These are phyloP conservation scores for Helichrysum umbraculigerum DNA, from an alignment of 129 eudicot species.

Conservation along the genomic window DNA sequence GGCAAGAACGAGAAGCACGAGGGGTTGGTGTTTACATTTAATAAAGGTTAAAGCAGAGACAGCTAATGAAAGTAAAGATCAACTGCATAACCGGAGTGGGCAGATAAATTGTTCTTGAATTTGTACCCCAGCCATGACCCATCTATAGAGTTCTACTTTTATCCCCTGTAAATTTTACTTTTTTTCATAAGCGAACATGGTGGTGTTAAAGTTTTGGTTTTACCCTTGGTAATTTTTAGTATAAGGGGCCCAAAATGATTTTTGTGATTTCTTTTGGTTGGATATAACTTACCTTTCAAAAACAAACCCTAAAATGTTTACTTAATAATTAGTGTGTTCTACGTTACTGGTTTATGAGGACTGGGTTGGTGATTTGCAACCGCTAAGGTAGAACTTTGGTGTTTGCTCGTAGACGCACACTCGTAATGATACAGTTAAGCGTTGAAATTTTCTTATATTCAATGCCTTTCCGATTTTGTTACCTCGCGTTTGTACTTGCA, in stretches of 20 bases:
- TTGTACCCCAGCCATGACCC: neutral
- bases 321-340: neutral
- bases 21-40: conserved; percentile 25
- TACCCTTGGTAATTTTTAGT: neutral
- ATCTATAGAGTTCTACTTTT: neutral
- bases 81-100: neutral
- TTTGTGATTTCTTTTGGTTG: neutral
- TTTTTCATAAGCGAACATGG: neutral
- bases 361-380: neutral
- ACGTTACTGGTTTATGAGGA: neutral
- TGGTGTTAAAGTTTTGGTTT: neutral
- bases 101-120: conserved; percentile 1
- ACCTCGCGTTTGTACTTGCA: too few species aligned
- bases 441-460: too few species aligned
- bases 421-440: neutral
- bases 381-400: neutral
- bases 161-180: neutral
- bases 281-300: neutral
- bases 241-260: neutral
- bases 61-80: neutral
- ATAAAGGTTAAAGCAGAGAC: conserved; percentile 6
- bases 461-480: too few species aligned
- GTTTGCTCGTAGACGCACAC: neutral
- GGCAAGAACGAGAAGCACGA: conserved; percentile 10
- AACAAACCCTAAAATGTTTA: neutral